Conservation (phyloP, 1,139 yeast species). For the Saccharomycopsis phalli region DNA sequence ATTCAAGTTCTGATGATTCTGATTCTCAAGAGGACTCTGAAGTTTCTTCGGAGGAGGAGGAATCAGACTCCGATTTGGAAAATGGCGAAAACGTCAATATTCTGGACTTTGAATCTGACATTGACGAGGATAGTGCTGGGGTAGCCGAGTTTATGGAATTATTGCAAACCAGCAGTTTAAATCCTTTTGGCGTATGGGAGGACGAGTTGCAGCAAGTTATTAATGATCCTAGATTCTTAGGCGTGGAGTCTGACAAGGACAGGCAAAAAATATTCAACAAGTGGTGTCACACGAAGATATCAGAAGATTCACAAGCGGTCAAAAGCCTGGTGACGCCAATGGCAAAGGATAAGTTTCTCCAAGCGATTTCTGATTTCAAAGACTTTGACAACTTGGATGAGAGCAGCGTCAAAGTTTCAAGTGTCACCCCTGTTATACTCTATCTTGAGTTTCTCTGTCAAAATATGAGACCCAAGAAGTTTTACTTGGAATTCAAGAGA, state of each 20-base stretch:
- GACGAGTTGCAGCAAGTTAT: conserved; percentile 34
- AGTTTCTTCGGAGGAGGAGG: conserved; percentile 19
- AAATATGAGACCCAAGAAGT: conserved; percentile 27
- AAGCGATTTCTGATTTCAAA: background rate
- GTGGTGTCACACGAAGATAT: conserved; percentile 31
- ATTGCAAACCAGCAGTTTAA: conserved; percentile 26
- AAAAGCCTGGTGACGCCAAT: too few species aligned
- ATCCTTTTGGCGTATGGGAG: conserved; percentile 42
- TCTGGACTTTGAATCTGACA: conserved; percentile 14
- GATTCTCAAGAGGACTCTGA: background rate
- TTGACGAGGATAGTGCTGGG: conserved; percentile 1
- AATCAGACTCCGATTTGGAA: conserved; percentile 19
- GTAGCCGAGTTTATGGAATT: conserved; percentile 25
- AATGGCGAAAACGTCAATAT: conserved; percentile 20
- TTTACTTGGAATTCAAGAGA: conserved; percentile 41
- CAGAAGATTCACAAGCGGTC: background rate
- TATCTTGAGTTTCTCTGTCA: conserved; percentile 29
- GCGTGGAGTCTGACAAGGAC: conserved; percentile 28
- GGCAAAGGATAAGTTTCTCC: background rate
- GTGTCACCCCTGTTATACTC: conserved; percentile 21
- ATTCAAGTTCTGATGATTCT: background rate
- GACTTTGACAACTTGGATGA: background rate
- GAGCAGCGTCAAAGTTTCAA: too few species aligned
- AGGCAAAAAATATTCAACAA: conserved; percentile 33
- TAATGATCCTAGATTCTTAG: conserved; percentile 33